A percentile compares a stretch with the other conserved stretches of the same genome.
Evolutionary conservation across 371 early-diverging fungal species (phyloP).

Genomic region (Batkoa obscura): DNA sequence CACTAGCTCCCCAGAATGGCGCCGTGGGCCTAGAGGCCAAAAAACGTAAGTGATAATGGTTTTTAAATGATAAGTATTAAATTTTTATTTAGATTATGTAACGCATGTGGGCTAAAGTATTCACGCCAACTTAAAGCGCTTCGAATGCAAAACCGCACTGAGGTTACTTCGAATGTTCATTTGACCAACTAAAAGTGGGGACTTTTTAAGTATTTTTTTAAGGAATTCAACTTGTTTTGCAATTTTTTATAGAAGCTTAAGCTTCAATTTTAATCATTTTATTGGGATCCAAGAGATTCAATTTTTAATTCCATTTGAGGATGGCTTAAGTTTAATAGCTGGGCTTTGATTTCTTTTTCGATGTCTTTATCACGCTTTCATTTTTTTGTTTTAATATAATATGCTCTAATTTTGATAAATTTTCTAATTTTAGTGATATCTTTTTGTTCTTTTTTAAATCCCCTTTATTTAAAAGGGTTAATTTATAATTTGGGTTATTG

Average conservation of each 20-base stretch:
- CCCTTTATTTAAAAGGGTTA: not conserved
- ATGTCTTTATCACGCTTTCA: too few species aligned
- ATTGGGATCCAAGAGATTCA: too few species aligned
- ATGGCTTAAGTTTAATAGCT: too few species aligned
- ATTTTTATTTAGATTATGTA: constrained; percentile 24
- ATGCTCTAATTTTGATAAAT: too few species aligned
- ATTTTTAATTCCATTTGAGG: too few species aligned
- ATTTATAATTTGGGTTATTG: not conserved
- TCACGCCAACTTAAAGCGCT: constrained; percentile 15
- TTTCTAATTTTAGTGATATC: too few species aligned
- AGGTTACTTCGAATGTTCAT: too few species aligned
- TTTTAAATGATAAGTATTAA: not conserved
- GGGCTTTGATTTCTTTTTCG: too few species aligned
- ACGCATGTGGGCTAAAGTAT: constrained; percentile 53
- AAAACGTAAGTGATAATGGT: constrained; percentile 16
- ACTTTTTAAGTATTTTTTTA: not conserved
- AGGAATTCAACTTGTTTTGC: too few species aligned
- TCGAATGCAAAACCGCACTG: not conserved
- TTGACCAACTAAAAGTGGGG: not conserved
- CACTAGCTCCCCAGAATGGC: constrained; percentile 50
- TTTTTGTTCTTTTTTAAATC: not conserved
- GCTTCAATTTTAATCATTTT: too few species aligned
- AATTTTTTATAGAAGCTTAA: too few species aligned
- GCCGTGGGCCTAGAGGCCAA: constrained; percentile 50
- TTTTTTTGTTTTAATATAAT: too few species aligned